phyloP scores from a whole-genome alignment of 352 stramenopile species.

The Phytophthora sansomeana region DNA sequence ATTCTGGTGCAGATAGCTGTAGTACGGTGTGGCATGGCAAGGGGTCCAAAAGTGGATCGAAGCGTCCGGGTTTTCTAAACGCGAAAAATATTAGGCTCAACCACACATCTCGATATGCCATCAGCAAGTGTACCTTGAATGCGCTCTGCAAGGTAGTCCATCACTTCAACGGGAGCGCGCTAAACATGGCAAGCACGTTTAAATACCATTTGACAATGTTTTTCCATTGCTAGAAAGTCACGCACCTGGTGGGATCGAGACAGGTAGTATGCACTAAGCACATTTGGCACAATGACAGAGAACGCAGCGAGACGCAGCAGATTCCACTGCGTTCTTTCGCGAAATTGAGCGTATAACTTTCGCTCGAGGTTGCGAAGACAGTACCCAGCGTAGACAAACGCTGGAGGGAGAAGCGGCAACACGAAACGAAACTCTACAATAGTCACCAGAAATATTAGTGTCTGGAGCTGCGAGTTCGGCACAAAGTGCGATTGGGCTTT shows the following conservation, averaged over 20 bases:
- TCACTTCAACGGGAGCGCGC: slow-evolving; percentile 78
- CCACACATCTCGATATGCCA: not conserved
- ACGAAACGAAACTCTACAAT: slow-evolving; percentile 85
- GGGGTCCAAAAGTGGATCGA: slow-evolving; percentile 89
- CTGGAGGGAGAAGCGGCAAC: slow-evolving; percentile 75
- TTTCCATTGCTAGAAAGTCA: slow-evolving; percentile 31
- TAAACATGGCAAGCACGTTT: slow-evolving; percentile 16
- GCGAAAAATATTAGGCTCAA: not conserved
- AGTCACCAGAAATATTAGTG: slow-evolving; percentile 1
- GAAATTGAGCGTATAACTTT: slow-evolving; percentile 64
- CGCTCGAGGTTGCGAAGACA: slow-evolving; percentile 78
- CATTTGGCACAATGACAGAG: slow-evolving; percentile 69
- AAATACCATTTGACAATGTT: not conserved
- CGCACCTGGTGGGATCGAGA: slow-evolving; percentile 64
- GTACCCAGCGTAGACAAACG: slow-evolving; percentile 81
- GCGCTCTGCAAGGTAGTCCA: slow-evolving; percentile 75
- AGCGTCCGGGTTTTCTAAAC: slow-evolving; percentile 43
- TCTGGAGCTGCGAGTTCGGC: not conserved
- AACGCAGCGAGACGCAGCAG: slow-evolving; percentile 60
- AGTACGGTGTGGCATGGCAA: slow-evolving; percentile 89
- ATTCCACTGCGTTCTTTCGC: slow-evolving; percentile 60
- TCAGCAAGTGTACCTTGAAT: slow-evolving; percentile 54
- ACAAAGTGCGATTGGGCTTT: not conserved
- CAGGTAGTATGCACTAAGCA: slow-evolving; percentile 73
- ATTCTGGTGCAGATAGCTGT: slow-evolving; percentile 87